Percentiles rank a stretch among this genome's conserved stretches.
phyloP scores from a whole-genome alignment of 2,329 filamentous ascomycete species.

The Cladosporium sp. region DNA sequence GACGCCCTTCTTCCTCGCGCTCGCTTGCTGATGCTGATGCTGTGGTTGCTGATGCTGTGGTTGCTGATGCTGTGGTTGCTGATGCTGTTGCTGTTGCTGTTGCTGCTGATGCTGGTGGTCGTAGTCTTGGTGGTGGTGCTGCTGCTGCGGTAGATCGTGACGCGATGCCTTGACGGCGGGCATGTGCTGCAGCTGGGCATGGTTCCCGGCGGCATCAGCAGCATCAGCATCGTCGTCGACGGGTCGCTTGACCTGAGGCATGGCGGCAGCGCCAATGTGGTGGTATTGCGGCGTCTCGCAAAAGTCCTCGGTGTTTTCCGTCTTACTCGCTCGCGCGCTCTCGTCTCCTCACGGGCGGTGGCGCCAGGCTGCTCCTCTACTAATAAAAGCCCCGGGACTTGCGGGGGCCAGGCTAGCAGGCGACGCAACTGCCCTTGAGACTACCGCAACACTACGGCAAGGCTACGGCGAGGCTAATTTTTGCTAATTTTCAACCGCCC shows the following conservation, averaged over 20 bases:
- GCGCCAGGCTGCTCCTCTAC: not conserved
- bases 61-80: not conserved
- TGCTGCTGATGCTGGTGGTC: conserved; percentile 13
- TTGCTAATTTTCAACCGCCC: not conserved
- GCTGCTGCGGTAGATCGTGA: conserved; percentile 9
- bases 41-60: conserved; percentile 6
- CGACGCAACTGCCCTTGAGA: not conserved
- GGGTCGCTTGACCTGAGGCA: conserved; percentile 26
- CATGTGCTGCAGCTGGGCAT: not conserved
- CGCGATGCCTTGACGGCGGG: conserved; percentile 15
- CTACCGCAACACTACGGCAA: too few species aligned
- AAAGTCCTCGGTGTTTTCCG: conserved; percentile 3
- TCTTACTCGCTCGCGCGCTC: not conserved
- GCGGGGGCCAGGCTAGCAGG: too few species aligned
- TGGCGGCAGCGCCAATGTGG: not conserved
- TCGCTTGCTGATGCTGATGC: conserved; percentile 12
- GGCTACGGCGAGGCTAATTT: not conserved
- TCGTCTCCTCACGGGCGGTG: not conserved
- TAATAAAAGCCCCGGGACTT: not conserved
- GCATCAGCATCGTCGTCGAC: conserved; percentile 25
- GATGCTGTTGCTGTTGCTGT: not conserved
- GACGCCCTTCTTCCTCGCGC: conserved; percentile 49
- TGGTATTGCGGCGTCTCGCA: not conserved
- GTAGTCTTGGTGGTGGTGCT: not conserved
- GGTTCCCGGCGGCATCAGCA: too few species aligned